phyloP scores from a whole-genome alignment of 2,329 filamentous ascomycete genomes.

The Lachnellula willkommii region DNA sequence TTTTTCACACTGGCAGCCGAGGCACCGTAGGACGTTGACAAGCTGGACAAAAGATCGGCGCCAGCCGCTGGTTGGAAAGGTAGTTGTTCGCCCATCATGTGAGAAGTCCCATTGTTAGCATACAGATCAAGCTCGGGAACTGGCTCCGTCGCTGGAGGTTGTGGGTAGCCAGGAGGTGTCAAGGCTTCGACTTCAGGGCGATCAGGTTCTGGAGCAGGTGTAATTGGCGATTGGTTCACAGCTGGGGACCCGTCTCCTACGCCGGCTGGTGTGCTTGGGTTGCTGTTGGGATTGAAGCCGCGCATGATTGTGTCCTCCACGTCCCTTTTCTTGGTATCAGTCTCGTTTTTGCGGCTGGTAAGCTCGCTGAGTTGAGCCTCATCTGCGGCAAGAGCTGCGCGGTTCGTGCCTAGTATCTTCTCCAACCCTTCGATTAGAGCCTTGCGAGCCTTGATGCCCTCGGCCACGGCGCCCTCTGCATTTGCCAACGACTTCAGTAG shows the following conservation, averaged over 20 bases:
- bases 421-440: conserved; percentile 75
- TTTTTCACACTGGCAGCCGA: conserved; percentile 35
- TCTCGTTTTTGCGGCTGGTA: conserved; percentile 59
- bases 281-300: conserved; percentile 61
- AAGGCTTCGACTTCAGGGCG: conserved; percentile 80
- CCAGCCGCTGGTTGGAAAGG: conserved; percentile 24
- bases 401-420: conserved; percentile 71
- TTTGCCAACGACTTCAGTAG: conserved; percentile 84
- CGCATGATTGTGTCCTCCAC: conserved; percentile 91
- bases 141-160: conserved; percentile 30
- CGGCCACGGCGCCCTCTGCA: conserved; percentile 82
- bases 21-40: conserved; percentile 33
- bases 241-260: conserved; percentile 38
- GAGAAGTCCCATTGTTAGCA: conserved; percentile 30
- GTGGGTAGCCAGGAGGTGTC: conserved; percentile 67
- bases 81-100: conserved; percentile 3
- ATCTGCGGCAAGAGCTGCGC: conserved; percentile 63
- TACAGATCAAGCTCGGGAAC: conserved; percentile 33
- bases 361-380: conserved; percentile 61
- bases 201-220: conserved; percentile 53
- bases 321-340: conserved; percentile 77
- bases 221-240: conserved; percentile 34
- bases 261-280: conserved; percentile 44
- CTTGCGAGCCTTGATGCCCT: conserved; percentile 80
- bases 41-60: conserved; percentile 35